Base-by-base conservation (phyloP, 495 filamentous ascomycete genomes). In the Delitschia confertaspora region DNA sequence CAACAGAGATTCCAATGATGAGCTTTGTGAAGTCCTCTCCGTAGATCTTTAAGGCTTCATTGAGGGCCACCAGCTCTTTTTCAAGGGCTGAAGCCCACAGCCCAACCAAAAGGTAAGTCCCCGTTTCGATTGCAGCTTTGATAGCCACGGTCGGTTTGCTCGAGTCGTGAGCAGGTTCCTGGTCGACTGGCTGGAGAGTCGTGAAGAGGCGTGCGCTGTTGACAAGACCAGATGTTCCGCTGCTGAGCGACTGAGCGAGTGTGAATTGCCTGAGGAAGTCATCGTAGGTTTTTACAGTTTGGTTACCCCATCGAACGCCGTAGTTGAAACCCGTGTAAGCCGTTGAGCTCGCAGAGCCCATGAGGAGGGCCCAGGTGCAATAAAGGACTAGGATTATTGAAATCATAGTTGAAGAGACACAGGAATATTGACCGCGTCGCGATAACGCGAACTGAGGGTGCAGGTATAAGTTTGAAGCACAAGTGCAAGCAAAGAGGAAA, bases 1-100 rank as follows among this genome's bases (percentile, higher is more conserved):
- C 86, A 39, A 93, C 82, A 4, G 85, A 86, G 65, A 91, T 84
- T 65, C 85, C 86, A 42, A 73, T 75, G 21, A 89, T 75, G 26
- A 79, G 64, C 38, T 68, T 60, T 48, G 68, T 60, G 52, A 88
- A 72, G 16, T 60, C 57, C 1, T 65, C 51, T 9, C 78, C 78
- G 57, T 83, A 80, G 33, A 70, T 60, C 29, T 53, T 31, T 51
- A 79, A 79, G 55, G 77, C 76, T 21, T 64, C 58, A 57, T 69
- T 70, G 36, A 88, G 69, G 10, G 83, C 83, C 3, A 67, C 53
- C 16, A 87, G 59, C 56, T 88, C 80, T 50, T 75, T 77, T 57
- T 67, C 58, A 51, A 88, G 71, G 23, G 55, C 65, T 8, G 45
- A 83, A 20, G 71, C 70, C 82, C 80, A 88, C 27, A 88, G 60